A percentile compares a stretch with the other conserved stretches of the same genome.
phyloP scores from a whole-genome alignment of 345 rosid genomes.

The Aurinia saxatilis region DNA sequence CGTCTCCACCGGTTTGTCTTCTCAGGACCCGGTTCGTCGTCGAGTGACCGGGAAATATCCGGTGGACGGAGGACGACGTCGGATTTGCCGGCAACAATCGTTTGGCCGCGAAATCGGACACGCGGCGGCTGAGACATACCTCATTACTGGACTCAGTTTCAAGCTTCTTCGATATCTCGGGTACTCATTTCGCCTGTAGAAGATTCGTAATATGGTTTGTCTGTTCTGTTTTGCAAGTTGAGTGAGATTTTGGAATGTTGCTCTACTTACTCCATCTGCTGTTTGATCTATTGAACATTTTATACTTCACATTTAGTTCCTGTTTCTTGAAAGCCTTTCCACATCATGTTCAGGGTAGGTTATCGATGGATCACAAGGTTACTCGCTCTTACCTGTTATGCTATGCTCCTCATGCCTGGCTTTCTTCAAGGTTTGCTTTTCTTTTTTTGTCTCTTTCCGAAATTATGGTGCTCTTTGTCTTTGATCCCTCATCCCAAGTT shows the following conservation, averaged over 20 bases:
- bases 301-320: neutral
- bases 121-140: slow-evolving; percentile 73
- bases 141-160: slow-evolving; percentile 60
- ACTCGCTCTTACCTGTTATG: slow-evolving; percentile 66
- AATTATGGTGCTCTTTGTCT: neutral
- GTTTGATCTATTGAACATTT: neutral
- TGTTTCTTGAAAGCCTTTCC: neutral
- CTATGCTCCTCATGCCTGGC: slow-evolving; percentile 85
- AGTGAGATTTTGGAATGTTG: neutral
- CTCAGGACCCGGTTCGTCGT: slow-evolving; percentile 27
- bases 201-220: neutral
- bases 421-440: slow-evolving; percentile 73
- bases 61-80: slow-evolving; percentile 18
- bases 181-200: slow-evolving; percentile 32
- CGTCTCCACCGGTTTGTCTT: neutral
- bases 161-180: slow-evolving; percentile 78
- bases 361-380: slow-evolving; percentile 77
- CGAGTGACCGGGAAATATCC: slow-evolving; percentile 23
- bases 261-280: slow-evolving; percentile 6
- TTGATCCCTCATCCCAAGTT: neutral
- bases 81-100: slow-evolving; percentile 42
- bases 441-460: neutral
- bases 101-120: slow-evolving; percentile 51
- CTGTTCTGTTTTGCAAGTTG: too few species aligned
- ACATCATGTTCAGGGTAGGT: slow-evolving; percentile 77